phyloP scores from a whole-genome alignment of 2,329 filamentous ascomycete species.

The Pestalotiopsis sp. region DNA sequence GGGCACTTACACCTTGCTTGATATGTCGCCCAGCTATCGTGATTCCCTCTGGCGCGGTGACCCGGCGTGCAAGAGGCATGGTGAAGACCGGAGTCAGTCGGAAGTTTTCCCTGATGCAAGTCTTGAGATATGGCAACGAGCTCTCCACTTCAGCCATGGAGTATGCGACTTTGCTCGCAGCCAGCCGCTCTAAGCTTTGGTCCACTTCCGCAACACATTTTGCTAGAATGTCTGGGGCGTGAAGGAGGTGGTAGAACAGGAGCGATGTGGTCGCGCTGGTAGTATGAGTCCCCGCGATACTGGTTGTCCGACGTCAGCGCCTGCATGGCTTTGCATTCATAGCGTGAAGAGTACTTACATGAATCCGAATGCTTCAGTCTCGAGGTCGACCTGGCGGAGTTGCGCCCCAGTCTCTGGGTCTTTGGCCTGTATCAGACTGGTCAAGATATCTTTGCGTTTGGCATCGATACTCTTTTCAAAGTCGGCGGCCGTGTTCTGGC shows the following conservation, averaged over 20 bases:
- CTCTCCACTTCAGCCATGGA: not conserved
- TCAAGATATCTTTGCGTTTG: not conserved
- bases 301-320: not conserved
- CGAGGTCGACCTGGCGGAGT: not conserved
- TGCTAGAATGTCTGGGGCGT: not conserved
- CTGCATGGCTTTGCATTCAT: too few species aligned
- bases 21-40: not conserved
- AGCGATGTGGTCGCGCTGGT: conserved; percentile 4
- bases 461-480: not conserved
- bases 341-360: not conserved
- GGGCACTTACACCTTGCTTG: conserved; percentile 3
- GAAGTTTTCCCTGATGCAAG: conserved; percentile 1
- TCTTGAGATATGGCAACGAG: not conserved
- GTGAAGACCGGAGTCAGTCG: conserved; percentile 4
- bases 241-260: conserved; percentile 2
- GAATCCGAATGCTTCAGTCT: conserved; percentile 6
- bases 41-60: not conserved
- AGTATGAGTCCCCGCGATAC: not conserved
- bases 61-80: conserved; percentile 2
- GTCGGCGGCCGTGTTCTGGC: not conserved
- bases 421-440: not conserved
- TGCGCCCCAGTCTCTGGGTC: conserved; percentile 1
- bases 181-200: not conserved
- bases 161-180: not conserved
- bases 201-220: not conserved